These are phyloP conservation scores for Lentinula boryana DNA, from an alignment of 768 basidiomycete species.

Conservation along the genomic window DNA sequence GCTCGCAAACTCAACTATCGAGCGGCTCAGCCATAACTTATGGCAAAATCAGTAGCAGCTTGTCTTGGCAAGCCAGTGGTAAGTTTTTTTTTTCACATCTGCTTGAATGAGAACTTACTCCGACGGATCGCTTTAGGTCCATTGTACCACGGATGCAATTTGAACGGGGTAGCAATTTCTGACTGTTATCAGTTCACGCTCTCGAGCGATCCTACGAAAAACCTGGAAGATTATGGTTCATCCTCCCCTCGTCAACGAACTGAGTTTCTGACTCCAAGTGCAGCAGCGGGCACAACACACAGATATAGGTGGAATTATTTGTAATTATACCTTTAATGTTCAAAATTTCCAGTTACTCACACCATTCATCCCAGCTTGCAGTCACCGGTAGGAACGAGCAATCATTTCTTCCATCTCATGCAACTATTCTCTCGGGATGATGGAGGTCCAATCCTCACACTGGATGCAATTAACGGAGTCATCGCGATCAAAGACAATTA, in stretches of 20 bases:
- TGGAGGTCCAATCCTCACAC: slow-evolving; percentile 3
- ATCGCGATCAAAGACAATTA: slow-evolving; percentile 5
- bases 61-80: background rate
- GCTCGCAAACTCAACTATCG: background rate
- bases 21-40: background rate
- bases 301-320: slow-evolving; percentile 6
- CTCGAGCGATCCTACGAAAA: slow-evolving; percentile 6
- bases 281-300: slow-evolving; percentile 6
- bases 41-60: background rate
- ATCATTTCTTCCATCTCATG: slow-evolving; percentile 10
- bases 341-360: too few species aligned
- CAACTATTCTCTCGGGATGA: slow-evolving; percentile 5
- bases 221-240: background rate
- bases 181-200: slow-evolving; percentile 6
- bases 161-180: slow-evolving; percentile 2
- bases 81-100: background rate
- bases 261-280: slow-evolving; percentile 8
- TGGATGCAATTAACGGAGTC: background rate
- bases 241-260: slow-evolving; percentile 7
- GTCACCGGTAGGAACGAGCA: slow-evolving; percentile 5
- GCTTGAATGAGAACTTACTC: too few species aligned
- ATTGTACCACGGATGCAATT: slow-evolving; percentile 6
- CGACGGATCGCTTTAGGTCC: background rate
- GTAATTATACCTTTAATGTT: too few species aligned
- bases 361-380: background rate